Percentiles rank a stretch among this genome's conserved stretches.
These are phyloP conservation scores for Agapanthus africanus DNA, from an alignment of 106 monocot species.

Conservation along the genomic window DNA sequence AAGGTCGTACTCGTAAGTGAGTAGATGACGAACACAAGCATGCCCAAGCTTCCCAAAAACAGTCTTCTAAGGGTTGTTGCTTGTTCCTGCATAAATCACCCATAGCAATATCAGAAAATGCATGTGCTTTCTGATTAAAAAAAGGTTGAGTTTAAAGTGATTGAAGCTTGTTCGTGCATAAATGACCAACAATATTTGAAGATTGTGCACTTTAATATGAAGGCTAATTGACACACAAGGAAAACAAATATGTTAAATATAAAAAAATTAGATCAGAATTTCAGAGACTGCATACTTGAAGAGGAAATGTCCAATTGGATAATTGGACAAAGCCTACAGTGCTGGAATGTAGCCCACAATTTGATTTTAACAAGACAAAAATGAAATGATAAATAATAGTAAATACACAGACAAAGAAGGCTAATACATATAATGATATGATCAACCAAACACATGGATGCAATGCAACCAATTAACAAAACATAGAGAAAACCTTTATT, in stretches of 20 bases:
- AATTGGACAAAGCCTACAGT: not conserved
- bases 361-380: not conserved
- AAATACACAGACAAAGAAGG: no score
- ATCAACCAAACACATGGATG: no score
- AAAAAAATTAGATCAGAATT: not conserved
- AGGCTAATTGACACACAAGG: not conserved
- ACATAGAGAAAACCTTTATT: no score
- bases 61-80: conserved; percentile 73
- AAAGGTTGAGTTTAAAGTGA: not conserved
- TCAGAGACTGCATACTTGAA: not conserved
- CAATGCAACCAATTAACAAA: no score
- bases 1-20: conserved; percentile 64
- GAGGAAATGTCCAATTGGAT: not conserved
- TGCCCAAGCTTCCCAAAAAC: conserved; percentile 99
- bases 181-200: not conserved
- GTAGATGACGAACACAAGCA: conserved; percentile 97
- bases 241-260: not conserved
- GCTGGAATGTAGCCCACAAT: no score
- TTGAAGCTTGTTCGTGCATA: not conserved
- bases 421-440: no score
- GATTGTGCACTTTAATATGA: not conserved
- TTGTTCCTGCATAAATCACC: conserved; percentile 43
- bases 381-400: not conserved
- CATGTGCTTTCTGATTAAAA: not conserved
- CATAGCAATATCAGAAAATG: not conserved